Evolutionary conservation across 2,329 filamentous ascomycete species (phyloP).

Genomic region (Colletotrichum magnum): DNA sequence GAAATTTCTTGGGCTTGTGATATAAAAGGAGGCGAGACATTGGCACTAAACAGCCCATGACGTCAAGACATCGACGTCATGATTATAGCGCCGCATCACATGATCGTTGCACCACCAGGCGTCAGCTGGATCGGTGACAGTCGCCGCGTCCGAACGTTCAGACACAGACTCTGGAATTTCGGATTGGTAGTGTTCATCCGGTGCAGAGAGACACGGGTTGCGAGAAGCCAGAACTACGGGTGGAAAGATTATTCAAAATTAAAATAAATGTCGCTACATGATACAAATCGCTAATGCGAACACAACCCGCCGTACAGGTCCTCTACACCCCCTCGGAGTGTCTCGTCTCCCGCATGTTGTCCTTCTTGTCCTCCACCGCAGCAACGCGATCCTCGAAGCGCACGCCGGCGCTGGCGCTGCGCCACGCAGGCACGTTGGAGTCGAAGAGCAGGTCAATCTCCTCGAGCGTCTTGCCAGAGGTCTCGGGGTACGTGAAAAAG

Average conservation of each 20-base stretch:
- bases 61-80: constrained; percentile 39
- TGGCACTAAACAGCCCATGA: constrained; percentile 22
- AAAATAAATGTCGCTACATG: neutral
- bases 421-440: constrained; percentile 31
- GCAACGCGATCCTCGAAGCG: constrained; percentile 33
- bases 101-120: neutral
- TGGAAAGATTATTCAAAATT: neutral
- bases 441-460: constrained; percentile 43
- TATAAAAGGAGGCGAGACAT: constrained; percentile 21
- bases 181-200: constrained; percentile 2
- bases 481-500: constrained; percentile 49
- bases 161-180: neutral
- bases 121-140: neutral
- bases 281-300: neutral
- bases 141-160: neutral
- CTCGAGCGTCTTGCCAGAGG: constrained; percentile 45
- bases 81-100: constrained; percentile 26
- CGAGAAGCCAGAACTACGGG: neutral
- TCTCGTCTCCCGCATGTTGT: neutral
- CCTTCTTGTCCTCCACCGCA: constrained; percentile 21
- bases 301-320: neutral
- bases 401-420: constrained; percentile 15
- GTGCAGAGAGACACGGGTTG: neutral
- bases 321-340: constrained; percentile 22
- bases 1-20: neutral